Evolutionary conservation across 75 land plant species (phyloP).

Genomic region (Ceratopteris richardii): DNA sequence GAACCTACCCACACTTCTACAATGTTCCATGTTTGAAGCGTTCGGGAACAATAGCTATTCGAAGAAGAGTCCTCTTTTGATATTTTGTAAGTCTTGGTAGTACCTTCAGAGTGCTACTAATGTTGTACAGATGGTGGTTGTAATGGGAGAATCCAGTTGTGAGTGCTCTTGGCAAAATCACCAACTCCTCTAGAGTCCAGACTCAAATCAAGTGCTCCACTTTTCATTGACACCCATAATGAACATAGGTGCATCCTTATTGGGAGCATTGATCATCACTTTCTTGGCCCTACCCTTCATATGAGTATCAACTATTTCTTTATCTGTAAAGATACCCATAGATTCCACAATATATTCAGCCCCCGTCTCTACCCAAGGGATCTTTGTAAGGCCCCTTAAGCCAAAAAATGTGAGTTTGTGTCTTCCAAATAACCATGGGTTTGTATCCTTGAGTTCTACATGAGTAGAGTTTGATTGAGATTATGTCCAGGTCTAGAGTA

Average conservation of each 20-base stretch:
- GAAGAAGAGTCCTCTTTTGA: too few species aligned
- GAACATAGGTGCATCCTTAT: conserved; percentile 96
- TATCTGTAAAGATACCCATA: conserved; percentile 85
- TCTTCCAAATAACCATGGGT: conserved; percentile 62
- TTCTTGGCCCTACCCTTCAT: conserved; percentile 85
- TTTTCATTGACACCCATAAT: conserved; percentile 84
- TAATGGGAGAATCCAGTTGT: too few species aligned
- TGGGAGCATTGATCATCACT: conserved; percentile 89
- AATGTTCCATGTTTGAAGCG: too few species aligned
- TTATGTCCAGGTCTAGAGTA: too few species aligned
- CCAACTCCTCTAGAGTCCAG: too few species aligned
- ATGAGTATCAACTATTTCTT: conserved; percentile 80
- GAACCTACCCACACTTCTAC: too few species aligned
- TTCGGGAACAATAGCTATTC: too few species aligned
- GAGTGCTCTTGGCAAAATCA: too few species aligned
- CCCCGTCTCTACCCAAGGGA: conserved; percentile 47
- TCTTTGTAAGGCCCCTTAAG: conserved; percentile 46
- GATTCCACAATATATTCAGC: conserved; percentile 84
- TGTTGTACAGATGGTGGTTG: too few species aligned
- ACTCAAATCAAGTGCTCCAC: too few species aligned
- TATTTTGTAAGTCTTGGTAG: too few species aligned
- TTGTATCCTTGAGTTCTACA: conserved; percentile 53
- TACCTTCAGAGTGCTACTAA: too few species aligned
- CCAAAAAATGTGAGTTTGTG: conserved; percentile 59
- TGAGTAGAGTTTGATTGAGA: conserved; percentile 52